These are phyloP conservation scores for Trichoderma brevicompactum DNA, from an alignment of 2,329 filamentous ascomycete genomes.

Conservation along the genomic window DNA sequence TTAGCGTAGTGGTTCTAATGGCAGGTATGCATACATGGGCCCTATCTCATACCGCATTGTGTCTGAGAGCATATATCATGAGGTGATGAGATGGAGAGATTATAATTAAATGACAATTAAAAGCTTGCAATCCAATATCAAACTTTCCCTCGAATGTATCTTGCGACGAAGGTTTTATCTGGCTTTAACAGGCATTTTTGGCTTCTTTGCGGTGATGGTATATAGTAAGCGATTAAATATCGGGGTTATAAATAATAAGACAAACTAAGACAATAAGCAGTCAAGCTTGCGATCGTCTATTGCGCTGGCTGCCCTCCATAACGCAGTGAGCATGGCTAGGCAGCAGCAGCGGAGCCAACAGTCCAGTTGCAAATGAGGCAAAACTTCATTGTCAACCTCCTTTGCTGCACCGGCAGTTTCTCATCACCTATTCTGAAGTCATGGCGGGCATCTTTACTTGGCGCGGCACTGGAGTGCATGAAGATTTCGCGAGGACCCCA, in stretches of 20 bases:
- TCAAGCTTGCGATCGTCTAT: too few species aligned
- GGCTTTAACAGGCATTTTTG: too few species aligned
- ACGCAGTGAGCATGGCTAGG: neutral
- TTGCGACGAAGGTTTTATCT: too few species aligned
- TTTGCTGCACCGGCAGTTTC: too few species aligned
- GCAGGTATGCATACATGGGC: neutral
- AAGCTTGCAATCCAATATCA: too few species aligned
- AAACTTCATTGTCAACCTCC: neutral
- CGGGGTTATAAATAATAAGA: too few species aligned
- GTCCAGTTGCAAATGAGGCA: neutral
- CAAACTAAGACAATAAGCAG: too few species aligned
- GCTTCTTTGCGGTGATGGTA: too few species aligned
- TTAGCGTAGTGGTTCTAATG: constrained; percentile 23
- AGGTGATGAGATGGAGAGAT: neutral
- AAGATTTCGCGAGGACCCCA: neutral
- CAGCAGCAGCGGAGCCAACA: constrained; percentile 15
- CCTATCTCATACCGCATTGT: neutral
- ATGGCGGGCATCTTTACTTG: neutral
- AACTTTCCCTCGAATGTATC: too few species aligned
- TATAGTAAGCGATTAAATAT: too few species aligned
- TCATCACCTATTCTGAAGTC: neutral
- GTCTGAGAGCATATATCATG: neutral
- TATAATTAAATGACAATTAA: neutral
- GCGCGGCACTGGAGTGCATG: neutral
- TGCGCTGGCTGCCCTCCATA: neutral